A percentile compares a stretch with the other conserved stretches of the same genome.
Evolutionary conservation across 2,329 filamentous ascomycete species (phyloP).

Genomic region (Scedosporium apiospermum): DNA sequence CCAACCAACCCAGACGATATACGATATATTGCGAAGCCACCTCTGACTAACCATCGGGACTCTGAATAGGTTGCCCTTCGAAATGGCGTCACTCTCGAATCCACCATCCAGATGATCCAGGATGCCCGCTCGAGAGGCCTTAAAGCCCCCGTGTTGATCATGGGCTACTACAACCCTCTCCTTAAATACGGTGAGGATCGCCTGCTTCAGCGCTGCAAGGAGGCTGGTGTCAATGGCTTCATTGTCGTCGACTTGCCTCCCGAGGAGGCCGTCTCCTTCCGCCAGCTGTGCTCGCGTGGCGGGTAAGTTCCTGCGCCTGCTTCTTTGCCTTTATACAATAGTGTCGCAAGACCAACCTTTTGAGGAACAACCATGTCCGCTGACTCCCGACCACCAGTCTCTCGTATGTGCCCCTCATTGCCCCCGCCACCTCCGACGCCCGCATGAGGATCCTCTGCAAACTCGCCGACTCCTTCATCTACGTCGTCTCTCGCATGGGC

Average conservation of each 20-base stretch:
- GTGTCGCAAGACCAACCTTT: neutral
- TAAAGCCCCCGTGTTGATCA: constrained; percentile 75
- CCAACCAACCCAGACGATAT: neutral
- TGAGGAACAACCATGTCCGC: neutral
- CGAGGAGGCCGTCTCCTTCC: constrained; percentile 89
- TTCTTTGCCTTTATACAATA: neutral
- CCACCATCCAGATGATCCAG: constrained; percentile 74
- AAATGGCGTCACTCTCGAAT: constrained; percentile 78
- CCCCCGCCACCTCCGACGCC: constrained; percentile 81
- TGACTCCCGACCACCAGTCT: constrained; percentile 39
- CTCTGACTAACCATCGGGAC: constrained; percentile 9
- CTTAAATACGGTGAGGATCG: constrained; percentile 89
- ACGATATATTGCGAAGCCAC: neutral
- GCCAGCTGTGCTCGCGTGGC: constrained; percentile 69
- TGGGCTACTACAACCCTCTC: constrained; percentile 99
- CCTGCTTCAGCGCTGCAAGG: constrained; percentile 74
- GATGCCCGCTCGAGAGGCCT: constrained; percentile 70
- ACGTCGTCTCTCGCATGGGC: constrained; percentile 94
- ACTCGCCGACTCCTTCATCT: constrained; percentile 97
- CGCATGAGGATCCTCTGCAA: constrained; percentile 94
- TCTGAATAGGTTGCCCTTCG: constrained; percentile 54
- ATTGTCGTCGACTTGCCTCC: constrained; percentile 94
- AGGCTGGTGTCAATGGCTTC: constrained; percentile 86
- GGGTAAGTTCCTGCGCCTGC: constrained; percentile 39
- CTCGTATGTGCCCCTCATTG: constrained; percentile 95